Conservation (phyloP, 1,284 basidiomycete genomes). For the Golubevia pallescens region DNA sequence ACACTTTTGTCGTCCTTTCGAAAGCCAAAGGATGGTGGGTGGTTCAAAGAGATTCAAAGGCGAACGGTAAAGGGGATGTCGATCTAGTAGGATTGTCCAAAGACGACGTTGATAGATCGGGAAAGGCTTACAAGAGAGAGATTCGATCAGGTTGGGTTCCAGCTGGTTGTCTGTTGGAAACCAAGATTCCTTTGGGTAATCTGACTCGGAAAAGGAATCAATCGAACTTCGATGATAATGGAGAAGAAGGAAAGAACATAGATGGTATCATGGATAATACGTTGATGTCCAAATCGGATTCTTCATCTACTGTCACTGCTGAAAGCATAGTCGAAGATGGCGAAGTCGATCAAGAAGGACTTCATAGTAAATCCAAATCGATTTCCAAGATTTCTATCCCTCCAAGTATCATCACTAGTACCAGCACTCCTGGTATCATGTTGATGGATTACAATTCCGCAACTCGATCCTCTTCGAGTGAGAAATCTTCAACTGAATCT, state of each 20-base stretch:
- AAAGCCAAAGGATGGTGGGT: conserved; percentile 64
- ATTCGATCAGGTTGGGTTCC: conserved; percentile 60
- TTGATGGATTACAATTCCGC: conserved; percentile 50
- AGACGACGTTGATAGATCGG: conserved; percentile 15
- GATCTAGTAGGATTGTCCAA: too few species aligned
- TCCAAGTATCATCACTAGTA: conserved; percentile 39
- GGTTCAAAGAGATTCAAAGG: conserved; percentile 50
- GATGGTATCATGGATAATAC: too few species aligned
- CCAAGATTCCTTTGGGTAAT: conserved; percentile 37
- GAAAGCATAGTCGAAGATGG: background rate
- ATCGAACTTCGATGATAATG: background rate
- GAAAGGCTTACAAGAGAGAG: conserved; percentile 14
- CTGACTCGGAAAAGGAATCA: background rate
- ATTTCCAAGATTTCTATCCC: conserved; percentile 44
- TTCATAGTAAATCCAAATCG: background rate
- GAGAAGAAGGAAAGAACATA: background rate
- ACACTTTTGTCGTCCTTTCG: conserved; percentile 57
- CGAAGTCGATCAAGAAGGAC: too few species aligned
- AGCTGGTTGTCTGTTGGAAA: conserved; percentile 59
- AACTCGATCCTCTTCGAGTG: background rate
- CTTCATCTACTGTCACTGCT: background rate
- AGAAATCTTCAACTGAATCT: background rate
- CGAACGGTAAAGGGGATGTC: conserved; percentile 49
- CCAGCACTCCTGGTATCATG: conserved; percentile 50
- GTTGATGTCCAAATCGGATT: background rate